Evolutionary conservation across 176 grass and related monocot species (phyloP), one percentile per base, ranked within the genome.

Genomic region (Cenchrus americanus): DNA sequence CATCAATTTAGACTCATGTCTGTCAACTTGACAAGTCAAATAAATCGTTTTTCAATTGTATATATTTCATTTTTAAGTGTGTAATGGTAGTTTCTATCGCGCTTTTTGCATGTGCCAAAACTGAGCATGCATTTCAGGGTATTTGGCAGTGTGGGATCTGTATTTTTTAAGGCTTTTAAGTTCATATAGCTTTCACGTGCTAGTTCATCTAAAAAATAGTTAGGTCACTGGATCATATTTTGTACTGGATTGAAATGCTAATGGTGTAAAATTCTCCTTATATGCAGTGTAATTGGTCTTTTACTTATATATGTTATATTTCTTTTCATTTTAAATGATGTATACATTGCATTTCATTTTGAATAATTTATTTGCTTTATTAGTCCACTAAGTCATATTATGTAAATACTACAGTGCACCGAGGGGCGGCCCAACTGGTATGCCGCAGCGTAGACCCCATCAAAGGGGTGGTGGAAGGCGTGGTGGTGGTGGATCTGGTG

Each of bases 371-470:
- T 42, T 53, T 1, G 43, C 0, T 55, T 78, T 34, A 49, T 84
- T 61, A 57, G 41, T 55, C 10, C 47, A 14, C 34, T 75, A 52
- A 90, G 2, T 59, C 49, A 30, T 61, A 44, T 89, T 61, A 44
- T 89, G 22, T n/a, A 78, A 78, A 86, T 90, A 7, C 73, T 87
- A 92, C 89, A 96, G 89, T 30, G 75, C 77, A 73, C 85, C 75
- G 26, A 96, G 89, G 78, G 88, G 77, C 84, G 52, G 32, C 41
- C 47, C 81, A 12, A 48, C 79, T 63, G 80, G 75, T 62, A 65
- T 76, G 60, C 79, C n/a, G 6, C 85, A 87, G 64, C 68, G 83
- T 48, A 87, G 89, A n/a, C 62, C 79, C 80, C 81, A 57, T 62
- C 60, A 90, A 41, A 92, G 87, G 60, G 89, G 92, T 26, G 78